These are phyloP conservation scores for Przewalskia tangutica DNA, from an alignment of 257 asterid genomes.

Conservation along the genomic window DNA sequence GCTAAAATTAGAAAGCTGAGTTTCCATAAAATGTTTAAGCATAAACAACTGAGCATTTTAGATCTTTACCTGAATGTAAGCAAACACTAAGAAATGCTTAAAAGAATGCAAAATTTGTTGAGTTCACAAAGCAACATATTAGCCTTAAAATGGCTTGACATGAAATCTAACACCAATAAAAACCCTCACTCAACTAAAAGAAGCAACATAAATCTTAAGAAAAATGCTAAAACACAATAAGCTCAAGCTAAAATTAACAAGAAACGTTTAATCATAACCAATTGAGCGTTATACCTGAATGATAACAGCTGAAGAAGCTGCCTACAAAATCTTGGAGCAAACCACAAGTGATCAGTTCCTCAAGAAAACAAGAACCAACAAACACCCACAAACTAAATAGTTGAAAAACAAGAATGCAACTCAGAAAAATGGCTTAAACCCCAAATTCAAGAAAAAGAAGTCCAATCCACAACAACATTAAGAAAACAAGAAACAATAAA, in stretches of 20 bases:
- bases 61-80: not conserved
- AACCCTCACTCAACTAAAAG: no score
- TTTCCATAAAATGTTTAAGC: no score
- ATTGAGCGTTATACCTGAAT: not conserved
- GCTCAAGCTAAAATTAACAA: not conserved
- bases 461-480: no score
- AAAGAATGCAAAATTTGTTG: not conserved
- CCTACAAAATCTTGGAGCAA: not conserved
- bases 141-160: not conserved
- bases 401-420: not conserved
- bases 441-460: not conserved
- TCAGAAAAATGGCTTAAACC: not conserved
- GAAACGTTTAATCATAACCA: not conserved
- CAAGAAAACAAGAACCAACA: not conserved
- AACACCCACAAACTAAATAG: not conserved
- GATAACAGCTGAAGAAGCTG: not conserved
- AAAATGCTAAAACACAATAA: not conserved
- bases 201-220: no score
- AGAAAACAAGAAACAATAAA: no score
- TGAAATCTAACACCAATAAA: not conserved
- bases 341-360: not conserved
- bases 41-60: no score
- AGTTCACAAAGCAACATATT: not conserved
- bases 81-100: not conserved
- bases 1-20: not conserved